Evolutionary conservation across 2,329 filamentous ascomycete genomes (phyloP).

Genomic region (Pyrenochaeta sp.): DNA sequence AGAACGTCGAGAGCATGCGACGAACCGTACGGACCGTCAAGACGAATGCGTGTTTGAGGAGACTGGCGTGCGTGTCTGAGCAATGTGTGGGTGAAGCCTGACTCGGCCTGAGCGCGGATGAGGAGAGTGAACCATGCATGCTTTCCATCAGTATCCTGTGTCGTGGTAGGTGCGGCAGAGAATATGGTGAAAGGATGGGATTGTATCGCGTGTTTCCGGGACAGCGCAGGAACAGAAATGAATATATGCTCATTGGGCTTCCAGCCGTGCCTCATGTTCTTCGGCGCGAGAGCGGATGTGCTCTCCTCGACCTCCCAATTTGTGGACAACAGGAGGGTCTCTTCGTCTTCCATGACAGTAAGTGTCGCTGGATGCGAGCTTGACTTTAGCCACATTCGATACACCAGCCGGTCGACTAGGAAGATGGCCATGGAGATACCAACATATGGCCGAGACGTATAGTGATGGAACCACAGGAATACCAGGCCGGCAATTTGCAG

Average conservation of each 20-base stretch:
- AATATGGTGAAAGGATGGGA: slow-evolving; percentile 74
- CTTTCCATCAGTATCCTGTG: slow-evolving; percentile 12
- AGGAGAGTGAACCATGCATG: slow-evolving; percentile 66
- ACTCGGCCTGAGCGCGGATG: slow-evolving; percentile 62
- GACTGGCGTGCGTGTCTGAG: slow-evolving; percentile 60
- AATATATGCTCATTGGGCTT: slow-evolving; percentile 70
- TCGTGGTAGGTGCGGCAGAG: slow-evolving; percentile 62
- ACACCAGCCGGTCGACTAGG: slow-evolving; percentile 65
- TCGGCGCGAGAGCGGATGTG: slow-evolving; percentile 23
- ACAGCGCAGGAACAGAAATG: slow-evolving; percentile 65
- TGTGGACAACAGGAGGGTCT: slow-evolving; percentile 63
- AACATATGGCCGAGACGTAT: slow-evolving; percentile 62
- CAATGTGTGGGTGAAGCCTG: slow-evolving; percentile 67
- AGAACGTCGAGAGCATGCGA: slow-evolving; percentile 64
- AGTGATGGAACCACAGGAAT: slow-evolving; percentile 69
- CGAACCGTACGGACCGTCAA: slow-evolving; percentile 74
- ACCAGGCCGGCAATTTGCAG: slow-evolving; percentile 64
- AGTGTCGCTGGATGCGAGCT: slow-evolving; percentile 60
- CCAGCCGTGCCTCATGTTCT: slow-evolving; percentile 63
- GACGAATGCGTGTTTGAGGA: slow-evolving; percentile 56
- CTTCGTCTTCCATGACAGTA: slow-evolving; percentile 63
- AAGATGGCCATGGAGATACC: slow-evolving; percentile 64
- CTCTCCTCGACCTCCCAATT: slow-evolving; percentile 49
- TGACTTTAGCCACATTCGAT: slow-evolving; percentile 64
- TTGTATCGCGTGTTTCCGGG: slow-evolving; percentile 63